phyloP scores from a whole-genome alignment of 164 flowering plant genomes.

The Aristolochia fimbriata region DNA sequence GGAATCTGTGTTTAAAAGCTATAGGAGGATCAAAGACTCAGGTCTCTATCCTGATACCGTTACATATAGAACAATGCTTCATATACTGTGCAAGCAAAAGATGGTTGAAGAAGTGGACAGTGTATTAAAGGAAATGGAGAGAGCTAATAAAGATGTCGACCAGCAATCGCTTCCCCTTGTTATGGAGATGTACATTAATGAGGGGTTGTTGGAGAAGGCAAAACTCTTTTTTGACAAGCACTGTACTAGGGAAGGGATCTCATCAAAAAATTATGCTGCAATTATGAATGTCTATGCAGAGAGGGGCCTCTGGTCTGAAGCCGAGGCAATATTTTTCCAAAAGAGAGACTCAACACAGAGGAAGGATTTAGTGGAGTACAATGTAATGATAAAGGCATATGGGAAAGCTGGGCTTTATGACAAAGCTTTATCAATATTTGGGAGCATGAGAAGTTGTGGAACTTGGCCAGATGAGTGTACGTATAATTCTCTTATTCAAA shows the following conservation, averaged over 20 bases:
- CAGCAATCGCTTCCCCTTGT: slow-evolving; percentile 66
- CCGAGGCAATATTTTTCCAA: slow-evolving; percentile 54
- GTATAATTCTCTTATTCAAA: slow-evolving; percentile 74
- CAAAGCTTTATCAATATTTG: slow-evolving; percentile 62
- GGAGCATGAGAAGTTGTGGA: slow-evolving; percentile 66
- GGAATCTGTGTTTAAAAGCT: slow-evolving; percentile 47
- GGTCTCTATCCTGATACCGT: slow-evolving; percentile 74
- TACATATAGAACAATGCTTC: slow-evolving; percentile 58
- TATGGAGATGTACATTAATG: slow-evolving; percentile 51
- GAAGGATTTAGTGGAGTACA: slow-evolving; percentile 57
- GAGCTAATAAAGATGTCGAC: slow-evolving; percentile 34
- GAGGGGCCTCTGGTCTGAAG: slow-evolving; percentile 72
- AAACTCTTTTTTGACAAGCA: slow-evolving; percentile 33
- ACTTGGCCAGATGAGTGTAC: slow-evolving; percentile 92
- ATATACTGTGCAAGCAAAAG: slow-evolving; percentile 46
- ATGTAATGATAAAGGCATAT: slow-evolving; percentile 89
- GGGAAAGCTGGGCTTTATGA: slow-evolving; percentile 72
- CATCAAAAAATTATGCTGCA: slow-evolving; percentile 52
- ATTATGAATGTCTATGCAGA: slow-evolving; percentile 81
- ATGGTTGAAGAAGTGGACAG: slow-evolving; percentile 56
- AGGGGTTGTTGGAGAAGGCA: slow-evolving; percentile 45
- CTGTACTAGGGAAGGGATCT: slow-evolving; percentile 18
- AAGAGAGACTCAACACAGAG: slow-evolving; percentile 32
- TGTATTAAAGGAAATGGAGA: slow-evolving; percentile 63
- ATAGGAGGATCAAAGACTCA: slow-evolving; percentile 54